Evolutionary conservation across 2,329 filamentous ascomycete species (phyloP).

Genomic region (Arthrobotrys sinensis): DNA sequence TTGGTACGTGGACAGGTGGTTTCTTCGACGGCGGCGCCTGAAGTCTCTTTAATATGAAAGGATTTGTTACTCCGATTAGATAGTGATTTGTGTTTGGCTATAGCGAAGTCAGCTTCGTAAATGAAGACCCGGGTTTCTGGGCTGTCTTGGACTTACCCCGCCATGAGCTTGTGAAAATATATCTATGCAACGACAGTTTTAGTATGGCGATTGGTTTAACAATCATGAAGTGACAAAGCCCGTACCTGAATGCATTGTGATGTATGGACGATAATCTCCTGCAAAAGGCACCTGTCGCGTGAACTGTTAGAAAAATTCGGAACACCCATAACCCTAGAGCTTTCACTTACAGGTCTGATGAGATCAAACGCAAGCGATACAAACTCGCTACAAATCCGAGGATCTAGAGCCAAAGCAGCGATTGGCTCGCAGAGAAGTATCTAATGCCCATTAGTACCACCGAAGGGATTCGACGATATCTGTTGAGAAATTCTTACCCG

Average conservation of each 20-base stretch:
- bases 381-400: conserved; percentile 64
- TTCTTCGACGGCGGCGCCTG: conserved; percentile 40
- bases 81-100: conserved; percentile 64
- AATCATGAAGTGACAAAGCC: no score
- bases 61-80: conserved; percentile 64
- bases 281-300: conserved; percentile 63
- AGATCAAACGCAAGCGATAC: conserved; percentile 64
- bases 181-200: conserved; percentile 41
- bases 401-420: conserved; percentile 63
- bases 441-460: conserved; percentile 41
- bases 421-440: conserved; percentile 64
- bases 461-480: background rate
- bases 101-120: background rate
- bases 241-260: conserved; percentile 64
- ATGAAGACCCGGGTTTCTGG: background rate
- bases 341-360: conserved; percentile 62
- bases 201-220: background rate
- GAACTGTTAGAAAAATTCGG: conserved; percentile 7
- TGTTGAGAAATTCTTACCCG: conserved; percentile 58
- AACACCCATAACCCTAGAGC: background rate
- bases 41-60: conserved; percentile 64
- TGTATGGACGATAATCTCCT: conserved; percentile 64
- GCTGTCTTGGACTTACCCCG: conserved; percentile 58
- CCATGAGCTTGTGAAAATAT: conserved; percentile 64
- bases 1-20: conserved; percentile 1